Percentiles rank a stretch among this genome's conserved stretches.
Conservation (phyloP, 2,329 filamentous ascomycete genomes). For the Esteya vermicola region DNA sequence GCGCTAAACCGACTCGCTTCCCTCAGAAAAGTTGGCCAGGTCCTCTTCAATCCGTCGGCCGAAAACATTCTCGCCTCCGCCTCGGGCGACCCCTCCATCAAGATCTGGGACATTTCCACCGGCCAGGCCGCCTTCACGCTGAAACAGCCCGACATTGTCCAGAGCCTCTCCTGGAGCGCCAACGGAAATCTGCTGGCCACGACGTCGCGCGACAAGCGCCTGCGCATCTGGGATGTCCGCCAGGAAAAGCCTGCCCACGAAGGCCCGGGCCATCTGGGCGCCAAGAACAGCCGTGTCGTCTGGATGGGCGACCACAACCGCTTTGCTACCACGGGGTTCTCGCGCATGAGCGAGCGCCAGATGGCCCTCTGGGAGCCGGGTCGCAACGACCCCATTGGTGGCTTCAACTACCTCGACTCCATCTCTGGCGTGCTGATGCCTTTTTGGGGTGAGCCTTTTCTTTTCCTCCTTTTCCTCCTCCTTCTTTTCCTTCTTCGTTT, state of each 20-base stretch:
- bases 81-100: slow-evolving; percentile 88
- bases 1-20: no score
- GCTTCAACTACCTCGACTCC: slow-evolving; percentile 81
- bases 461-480: no score
- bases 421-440: slow-evolving; percentile 98
- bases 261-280: slow-evolving; percentile 71
- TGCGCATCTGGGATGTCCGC: slow-evolving; percentile 92
- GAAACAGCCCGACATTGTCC: slow-evolving; percentile 82
- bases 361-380: slow-evolving; percentile 91
- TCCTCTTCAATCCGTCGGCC: slow-evolving; percentile 92
- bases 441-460: slow-evolving; percentile 81
- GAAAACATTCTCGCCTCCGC: slow-evolving; percentile 91
- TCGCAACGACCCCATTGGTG: slow-evolving; percentile 71
- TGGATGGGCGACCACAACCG: slow-evolving; percentile 97
- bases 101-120: slow-evolving; percentile 85
- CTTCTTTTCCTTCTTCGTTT: slow-evolving; percentile 1
- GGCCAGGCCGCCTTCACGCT: slow-evolving; percentile 62
- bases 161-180: slow-evolving; percentile 91
- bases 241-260: slow-evolving; percentile 83
- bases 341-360: slow-evolving; percentile 94
- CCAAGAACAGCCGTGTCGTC: slow-evolving; percentile 92
- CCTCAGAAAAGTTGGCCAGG: slow-evolving; percentile 85
- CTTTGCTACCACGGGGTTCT: slow-evolving; percentile 93
- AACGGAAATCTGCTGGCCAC: slow-evolving; percentile 77
- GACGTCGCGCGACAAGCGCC: slow-evolving; percentile 94